Evolutionary conservation across 305 asterid genomes (phyloP).

Genomic region (Petunia hybrid): DNA sequence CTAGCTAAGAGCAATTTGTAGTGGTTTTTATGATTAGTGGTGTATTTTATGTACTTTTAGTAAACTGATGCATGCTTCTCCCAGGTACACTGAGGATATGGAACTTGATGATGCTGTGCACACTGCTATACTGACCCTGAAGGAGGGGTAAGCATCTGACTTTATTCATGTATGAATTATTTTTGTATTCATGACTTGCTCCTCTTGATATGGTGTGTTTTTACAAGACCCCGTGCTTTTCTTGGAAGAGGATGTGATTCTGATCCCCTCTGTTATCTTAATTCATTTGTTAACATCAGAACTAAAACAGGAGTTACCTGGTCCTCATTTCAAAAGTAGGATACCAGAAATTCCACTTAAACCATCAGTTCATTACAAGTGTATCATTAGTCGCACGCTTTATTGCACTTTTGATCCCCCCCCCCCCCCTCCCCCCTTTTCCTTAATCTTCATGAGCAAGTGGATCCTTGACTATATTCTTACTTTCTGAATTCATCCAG

Average conservation of each 20-base stretch:
- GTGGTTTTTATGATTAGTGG: background rate
- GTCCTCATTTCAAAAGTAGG: background rate
- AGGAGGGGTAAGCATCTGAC: conserved; percentile 80
- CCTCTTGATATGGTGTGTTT: background rate
- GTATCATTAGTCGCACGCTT: background rate
- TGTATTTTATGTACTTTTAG: background rate
- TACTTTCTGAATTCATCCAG: conserved; percentile 43
- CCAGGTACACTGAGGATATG: conserved; percentile 95
- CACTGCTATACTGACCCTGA: conserved; percentile 94
- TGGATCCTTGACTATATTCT: background rate
- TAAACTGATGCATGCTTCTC: conserved; percentile 5
- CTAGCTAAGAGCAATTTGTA: background rate
- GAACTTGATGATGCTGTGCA: conserved; percentile 99
- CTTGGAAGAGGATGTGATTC: conserved; percentile 16
- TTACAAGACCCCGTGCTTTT: background rate
- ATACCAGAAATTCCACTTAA: conserved; percentile 8
- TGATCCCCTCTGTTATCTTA: background rate
- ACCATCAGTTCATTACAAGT: background rate
- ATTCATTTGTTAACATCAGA: background rate
- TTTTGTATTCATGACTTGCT: background rate
- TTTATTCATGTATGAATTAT: background rate
- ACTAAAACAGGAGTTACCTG: background rate
- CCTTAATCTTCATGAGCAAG: background rate
- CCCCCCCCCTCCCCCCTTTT: too few relatives aligned
- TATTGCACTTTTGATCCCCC: background rate